Percentiles rank a stretch among this genome's conserved stretches.
Conservation (phyloP, 768 basidiomycete genomes). For the Termitomyces heimii region DNA sequence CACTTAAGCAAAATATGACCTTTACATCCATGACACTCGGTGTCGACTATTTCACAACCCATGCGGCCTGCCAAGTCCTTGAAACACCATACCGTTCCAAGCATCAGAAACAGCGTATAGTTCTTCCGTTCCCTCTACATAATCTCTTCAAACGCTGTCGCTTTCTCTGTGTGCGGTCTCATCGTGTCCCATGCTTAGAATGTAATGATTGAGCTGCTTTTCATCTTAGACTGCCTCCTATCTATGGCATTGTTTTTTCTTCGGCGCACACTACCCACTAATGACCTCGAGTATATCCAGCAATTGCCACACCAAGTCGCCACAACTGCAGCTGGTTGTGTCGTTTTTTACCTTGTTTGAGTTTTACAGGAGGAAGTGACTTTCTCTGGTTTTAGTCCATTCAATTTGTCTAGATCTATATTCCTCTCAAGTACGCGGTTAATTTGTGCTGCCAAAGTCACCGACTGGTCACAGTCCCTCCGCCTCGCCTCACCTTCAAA, state of each 20-base stretch:
- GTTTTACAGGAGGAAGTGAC: too few relatives aligned
- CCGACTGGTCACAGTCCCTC: too few relatives aligned
- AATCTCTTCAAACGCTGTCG: constrained; percentile 27
- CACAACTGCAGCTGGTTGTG: too few relatives aligned
- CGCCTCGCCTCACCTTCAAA: too few relatives aligned
- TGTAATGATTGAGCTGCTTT: constrained; percentile 20
- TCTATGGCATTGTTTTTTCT: background rate
- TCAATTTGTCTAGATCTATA: too few relatives aligned
- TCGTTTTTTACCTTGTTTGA: too few relatives aligned
- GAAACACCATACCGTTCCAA: constrained; percentile 10
- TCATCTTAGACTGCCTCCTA: constrained; percentile 16
- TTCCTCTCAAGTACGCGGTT: too few relatives aligned
- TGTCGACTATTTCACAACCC: constrained; percentile 6
- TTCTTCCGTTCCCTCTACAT: constrained; percentile 17
- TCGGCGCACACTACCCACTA: constrained; percentile 11
- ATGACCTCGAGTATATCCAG: constrained; percentile 16
- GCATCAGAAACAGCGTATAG: constrained; percentile 10
- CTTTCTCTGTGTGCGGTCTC: constrained; percentile 22
- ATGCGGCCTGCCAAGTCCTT: constrained; percentile 19
- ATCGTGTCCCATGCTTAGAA: constrained; percentile 28
- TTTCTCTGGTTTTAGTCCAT: too few relatives aligned
- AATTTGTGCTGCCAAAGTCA: too few relatives aligned
- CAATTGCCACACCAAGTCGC: too few relatives aligned
- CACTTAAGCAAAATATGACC: background rate
- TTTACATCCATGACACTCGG: background rate